phyloP scores from a whole-genome alignment of 176 grass and related monocot species.

The Calamus simplicifolius region DNA sequence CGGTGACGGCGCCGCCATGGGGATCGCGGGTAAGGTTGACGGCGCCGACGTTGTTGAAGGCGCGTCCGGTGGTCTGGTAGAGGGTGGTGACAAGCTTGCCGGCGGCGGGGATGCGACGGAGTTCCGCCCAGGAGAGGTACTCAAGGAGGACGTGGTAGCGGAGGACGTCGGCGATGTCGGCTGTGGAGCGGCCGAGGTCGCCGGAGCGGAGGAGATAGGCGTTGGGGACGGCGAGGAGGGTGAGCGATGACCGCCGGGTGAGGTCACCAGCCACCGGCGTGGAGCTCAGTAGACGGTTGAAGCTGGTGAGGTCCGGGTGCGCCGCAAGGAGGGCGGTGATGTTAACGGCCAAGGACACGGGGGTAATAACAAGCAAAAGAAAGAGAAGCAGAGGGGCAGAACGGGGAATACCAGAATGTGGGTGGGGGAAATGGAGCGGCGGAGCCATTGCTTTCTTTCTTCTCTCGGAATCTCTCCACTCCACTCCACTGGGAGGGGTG shows the following conservation, averaged over 20 bases:
- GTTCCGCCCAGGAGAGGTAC: constrained; percentile 75
- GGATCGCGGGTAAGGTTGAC: constrained; percentile 61
- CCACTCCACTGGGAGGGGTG: neutral
- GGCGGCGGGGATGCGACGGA: constrained; percentile 34
- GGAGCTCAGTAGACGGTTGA: constrained; percentile 54
- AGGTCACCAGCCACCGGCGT: constrained; percentile 57
- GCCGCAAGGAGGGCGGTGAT: constrained; percentile 64
- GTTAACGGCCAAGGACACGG: constrained; percentile 29
- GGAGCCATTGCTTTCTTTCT: constrained; percentile 9
- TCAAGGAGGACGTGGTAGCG: constrained; percentile 93
- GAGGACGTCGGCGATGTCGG: constrained; percentile 81
- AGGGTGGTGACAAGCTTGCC: constrained; percentile 92
- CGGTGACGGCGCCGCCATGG: constrained; percentile 30
- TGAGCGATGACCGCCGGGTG: constrained; percentile 60
- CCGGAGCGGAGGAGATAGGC: constrained; percentile 49
- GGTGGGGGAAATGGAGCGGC: neutral
- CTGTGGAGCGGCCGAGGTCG: constrained; percentile 46
- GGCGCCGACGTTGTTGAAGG: constrained; percentile 64
- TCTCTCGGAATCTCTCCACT: neutral
- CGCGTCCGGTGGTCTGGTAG: constrained; percentile 92
- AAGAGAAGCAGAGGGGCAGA: constrained; percentile 8
- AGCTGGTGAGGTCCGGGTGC: constrained; percentile 52
- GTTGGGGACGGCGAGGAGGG: constrained; percentile 77
- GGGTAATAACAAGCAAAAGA: constrained; percentile 24
- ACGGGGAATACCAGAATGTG: neutral